Conservation (phyloP, 495 filamentous ascomycete species). For the Polyplosphaeria fusca region DNA sequence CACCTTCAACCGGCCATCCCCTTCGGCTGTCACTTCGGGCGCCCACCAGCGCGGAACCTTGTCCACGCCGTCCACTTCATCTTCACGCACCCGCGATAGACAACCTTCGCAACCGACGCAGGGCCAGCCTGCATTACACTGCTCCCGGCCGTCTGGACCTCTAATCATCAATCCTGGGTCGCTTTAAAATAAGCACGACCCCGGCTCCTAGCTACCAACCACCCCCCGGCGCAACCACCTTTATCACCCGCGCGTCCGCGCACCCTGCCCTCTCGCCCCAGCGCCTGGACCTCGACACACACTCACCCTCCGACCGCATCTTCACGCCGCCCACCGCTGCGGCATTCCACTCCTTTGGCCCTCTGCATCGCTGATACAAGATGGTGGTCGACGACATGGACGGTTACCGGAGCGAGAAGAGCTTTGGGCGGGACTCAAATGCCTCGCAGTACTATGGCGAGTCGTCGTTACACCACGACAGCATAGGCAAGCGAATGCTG, state of each 20-base stretch:
- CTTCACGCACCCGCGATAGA: neutral
- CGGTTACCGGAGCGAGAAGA: slow-evolving; percentile 30
- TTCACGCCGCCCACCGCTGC: slow-evolving; percentile 1
- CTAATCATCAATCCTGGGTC: neutral
- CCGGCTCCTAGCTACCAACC: slow-evolving; percentile 8
- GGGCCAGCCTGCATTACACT: neutral
- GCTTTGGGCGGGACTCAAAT: slow-evolving; percentile 22
- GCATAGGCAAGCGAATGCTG: slow-evolving; percentile 36
- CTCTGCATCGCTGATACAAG: too few relatives aligned
- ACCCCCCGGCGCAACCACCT: slow-evolving; percentile 5
- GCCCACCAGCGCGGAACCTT: neutral
- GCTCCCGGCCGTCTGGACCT: slow-evolving; percentile 16
- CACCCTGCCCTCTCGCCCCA: neutral
- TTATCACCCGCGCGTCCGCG: slow-evolving; percentile 16
- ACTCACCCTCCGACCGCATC: neutral
- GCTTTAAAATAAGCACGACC: slow-evolving; percentile 13
- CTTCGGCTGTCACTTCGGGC: neutral
- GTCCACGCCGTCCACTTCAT: neutral
- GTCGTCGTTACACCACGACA: slow-evolving; percentile 21
- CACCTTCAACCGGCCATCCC: neutral
- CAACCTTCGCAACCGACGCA: neutral
- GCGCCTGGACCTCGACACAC: neutral
- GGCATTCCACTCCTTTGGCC: neutral
- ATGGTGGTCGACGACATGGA: slow-evolving; percentile 15
- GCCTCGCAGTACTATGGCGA: slow-evolving; percentile 28